These are phyloP conservation scores for Epichloe gansuensis DNA, from an alignment of 2,329 filamentous ascomycete species.

Conservation along the genomic window DNA sequence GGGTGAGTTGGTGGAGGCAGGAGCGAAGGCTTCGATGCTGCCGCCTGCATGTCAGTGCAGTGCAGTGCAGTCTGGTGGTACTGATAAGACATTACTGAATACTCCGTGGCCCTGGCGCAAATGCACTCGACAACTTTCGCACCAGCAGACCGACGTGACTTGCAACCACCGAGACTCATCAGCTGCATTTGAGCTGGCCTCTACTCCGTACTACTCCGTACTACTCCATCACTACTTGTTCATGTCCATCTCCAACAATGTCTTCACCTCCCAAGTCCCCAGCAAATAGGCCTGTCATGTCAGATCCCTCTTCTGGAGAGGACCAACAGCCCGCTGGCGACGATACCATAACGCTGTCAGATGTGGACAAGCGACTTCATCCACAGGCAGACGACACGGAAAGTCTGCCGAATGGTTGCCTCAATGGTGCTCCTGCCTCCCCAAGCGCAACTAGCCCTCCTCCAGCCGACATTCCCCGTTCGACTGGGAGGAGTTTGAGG, in stretches of 20 bases:
- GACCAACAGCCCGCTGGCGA: slow-evolving; percentile 9
- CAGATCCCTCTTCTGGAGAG: slow-evolving; percentile 2
- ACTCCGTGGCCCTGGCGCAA: too few relatives aligned
- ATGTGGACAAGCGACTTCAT: slow-evolving; percentile 11
- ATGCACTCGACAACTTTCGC: too few relatives aligned
- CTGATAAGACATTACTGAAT: too few relatives aligned
- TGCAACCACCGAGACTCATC: too few relatives aligned
- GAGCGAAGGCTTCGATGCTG: too few relatives aligned
- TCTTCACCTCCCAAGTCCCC: slow-evolving; percentile 8
- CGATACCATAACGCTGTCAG: slow-evolving; percentile 10
- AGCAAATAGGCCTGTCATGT: slow-evolving; percentile 1
- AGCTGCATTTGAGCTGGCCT: background rate
- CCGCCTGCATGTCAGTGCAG: background rate
- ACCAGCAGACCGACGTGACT: too few relatives aligned
- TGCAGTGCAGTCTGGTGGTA: too few relatives aligned
- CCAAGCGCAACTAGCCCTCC: slow-evolving; percentile 23
- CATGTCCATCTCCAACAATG: slow-evolving; percentile 5
- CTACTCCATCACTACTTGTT: background rate
- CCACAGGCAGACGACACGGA: slow-evolving; percentile 25
- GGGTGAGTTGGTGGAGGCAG: too few relatives aligned
- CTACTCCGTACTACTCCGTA: too few relatives aligned
- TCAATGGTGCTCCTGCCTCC: slow-evolving; percentile 14
- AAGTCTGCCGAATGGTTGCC: slow-evolving; percentile 22
- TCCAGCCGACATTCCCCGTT: slow-evolving; percentile 43
- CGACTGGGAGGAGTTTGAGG: slow-evolving; percentile 68